phyloP scores from a whole-genome alignment of 1,139 yeast genomes.

The Geotrichum fermentans region DNA sequence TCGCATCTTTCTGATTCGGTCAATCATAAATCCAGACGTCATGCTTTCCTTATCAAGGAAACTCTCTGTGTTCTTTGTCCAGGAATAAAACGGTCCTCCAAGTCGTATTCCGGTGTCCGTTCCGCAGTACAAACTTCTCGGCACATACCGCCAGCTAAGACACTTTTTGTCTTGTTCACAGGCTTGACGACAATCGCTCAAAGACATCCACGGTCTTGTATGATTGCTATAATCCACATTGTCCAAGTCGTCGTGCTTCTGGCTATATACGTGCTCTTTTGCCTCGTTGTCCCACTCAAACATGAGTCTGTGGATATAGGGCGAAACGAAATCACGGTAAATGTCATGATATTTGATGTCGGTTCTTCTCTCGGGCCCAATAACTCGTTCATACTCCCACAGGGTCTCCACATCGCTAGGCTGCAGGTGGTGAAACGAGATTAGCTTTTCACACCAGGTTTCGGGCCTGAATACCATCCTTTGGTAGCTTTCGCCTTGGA shows the following conservation, averaged over 20 bases:
- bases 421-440: slow-evolving; percentile 28
- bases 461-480: slow-evolving; percentile 16
- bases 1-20: slow-evolving; percentile 29
- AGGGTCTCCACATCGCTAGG: slow-evolving; percentile 27
- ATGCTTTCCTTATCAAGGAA: slow-evolving; percentile 12
- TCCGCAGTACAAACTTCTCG: slow-evolving; percentile 10
- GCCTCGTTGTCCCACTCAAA: slow-evolving; percentile 26
- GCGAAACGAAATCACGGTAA: slow-evolving; percentile 29
- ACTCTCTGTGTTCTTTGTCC: slow-evolving; percentile 18
- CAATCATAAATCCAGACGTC: slow-evolving; percentile 27
- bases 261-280: slow-evolving; percentile 19
- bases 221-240: slow-evolving; percentile 9
- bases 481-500: slow-evolving; percentile 24
- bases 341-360: slow-evolving; percentile 25
- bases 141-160: slow-evolving; percentile 24
- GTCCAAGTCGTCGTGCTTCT: slow-evolving; percentile 18
- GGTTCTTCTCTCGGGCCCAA: slow-evolving; percentile 18
- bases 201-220: slow-evolving; percentile 15
- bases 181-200: slow-evolving; percentile 17
- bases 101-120: slow-evolving; percentile 5
- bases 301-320: slow-evolving; percentile 22
- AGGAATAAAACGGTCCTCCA: slow-evolving; percentile 17
- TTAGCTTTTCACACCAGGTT: slow-evolving; percentile 29
- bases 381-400: slow-evolving; percentile 30
- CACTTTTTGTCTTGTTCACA: slow-evolving; percentile 23